These are phyloP conservation scores for Neofusicoccum umdonicola DNA, from an alignment of 2,329 filamentous ascomycete species.

Conservation along the genomic window DNA sequence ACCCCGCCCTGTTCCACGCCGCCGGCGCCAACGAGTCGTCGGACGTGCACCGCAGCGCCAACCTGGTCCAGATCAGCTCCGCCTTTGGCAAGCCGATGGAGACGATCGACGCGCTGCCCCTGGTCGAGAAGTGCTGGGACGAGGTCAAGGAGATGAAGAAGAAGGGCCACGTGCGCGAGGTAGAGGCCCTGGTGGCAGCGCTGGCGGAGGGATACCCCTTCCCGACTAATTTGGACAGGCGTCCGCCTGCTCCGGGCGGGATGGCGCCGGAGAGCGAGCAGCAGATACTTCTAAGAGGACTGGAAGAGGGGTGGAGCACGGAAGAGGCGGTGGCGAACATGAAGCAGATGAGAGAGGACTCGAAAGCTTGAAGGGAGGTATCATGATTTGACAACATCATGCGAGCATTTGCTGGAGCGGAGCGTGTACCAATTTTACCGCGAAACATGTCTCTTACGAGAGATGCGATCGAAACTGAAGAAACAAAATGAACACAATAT, in stretches of 20 bases:
- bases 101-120: slow-evolving; percentile 51
- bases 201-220: slow-evolving; percentile 61
- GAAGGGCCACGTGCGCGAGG: slow-evolving; percentile 41
- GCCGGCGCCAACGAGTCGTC: slow-evolving; percentile 56
- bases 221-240: slow-evolving; percentile 59
- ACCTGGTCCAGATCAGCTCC: slow-evolving; percentile 60
- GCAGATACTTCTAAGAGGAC: slow-evolving; percentile 47
- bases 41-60: slow-evolving; percentile 56
- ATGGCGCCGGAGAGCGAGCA: slow-evolving; percentile 63
- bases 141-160: slow-evolving; percentile 34
- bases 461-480: not conserved
- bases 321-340: slow-evolving; percentile 44
- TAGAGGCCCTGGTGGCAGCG: slow-evolving; percentile 50
- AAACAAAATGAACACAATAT: not conserved
- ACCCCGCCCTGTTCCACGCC: slow-evolving; percentile 62
- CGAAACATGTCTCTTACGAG: not conserved
- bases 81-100: slow-evolving; percentile 67
- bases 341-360: slow-evolving; percentile 37
- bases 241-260: slow-evolving; percentile 54
- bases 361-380: slow-evolving; percentile 16
- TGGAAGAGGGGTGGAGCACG: slow-evolving; percentile 44
- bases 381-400: not conserved
- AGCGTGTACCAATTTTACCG: not conserved
- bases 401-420: not conserved
- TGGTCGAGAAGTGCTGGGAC: slow-evolving; percentile 50